A percentile compares a stretch with the other conserved stretches of the same genome.
Evolutionary conservation across 1,139 yeast genomes (phyloP).

Genomic region (Hyphopichia buzzinii): DNA sequence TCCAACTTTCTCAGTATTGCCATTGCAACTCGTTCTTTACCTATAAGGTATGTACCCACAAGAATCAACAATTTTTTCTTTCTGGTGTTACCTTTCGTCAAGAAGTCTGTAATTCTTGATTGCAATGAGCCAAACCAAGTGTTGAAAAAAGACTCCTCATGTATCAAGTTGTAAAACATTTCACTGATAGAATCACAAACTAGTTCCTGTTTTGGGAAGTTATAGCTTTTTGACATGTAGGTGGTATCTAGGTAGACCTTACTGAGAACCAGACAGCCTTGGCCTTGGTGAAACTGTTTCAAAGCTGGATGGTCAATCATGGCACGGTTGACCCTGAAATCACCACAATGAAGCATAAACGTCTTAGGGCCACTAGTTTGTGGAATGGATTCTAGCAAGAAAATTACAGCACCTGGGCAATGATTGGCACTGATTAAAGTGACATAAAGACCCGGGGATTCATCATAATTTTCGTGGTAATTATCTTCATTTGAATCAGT

Average conservation of each 20-base stretch:
- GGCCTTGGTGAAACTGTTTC: slow-evolving; percentile 27
- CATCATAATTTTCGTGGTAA: slow-evolving; percentile 11
- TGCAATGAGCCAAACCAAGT: slow-evolving; percentile 41
- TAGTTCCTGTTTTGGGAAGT: slow-evolving; percentile 72
- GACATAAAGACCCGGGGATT: slow-evolving; percentile 53
- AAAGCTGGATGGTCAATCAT: slow-evolving; percentile 38
- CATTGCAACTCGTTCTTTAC: slow-evolving; percentile 83
- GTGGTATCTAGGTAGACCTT: slow-evolving; percentile 84
- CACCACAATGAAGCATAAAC: slow-evolving; percentile 81
- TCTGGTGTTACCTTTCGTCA: slow-evolving; percentile 4
- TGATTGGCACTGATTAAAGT: slow-evolving; percentile 82
- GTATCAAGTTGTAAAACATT: slow-evolving; percentile 44
- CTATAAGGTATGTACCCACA: slow-evolving; percentile 90
- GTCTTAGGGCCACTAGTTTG: slow-evolving; percentile 19
- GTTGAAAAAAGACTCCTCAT: slow-evolving; percentile 27
- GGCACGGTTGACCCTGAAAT: slow-evolving; percentile 67
- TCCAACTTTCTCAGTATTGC: slow-evolving; percentile 57
- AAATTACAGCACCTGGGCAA: slow-evolving; percentile 91
- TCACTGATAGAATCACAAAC: slow-evolving; percentile 61
- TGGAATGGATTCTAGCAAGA: slow-evolving; percentile 59
- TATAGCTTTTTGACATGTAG: slow-evolving; percentile 69
- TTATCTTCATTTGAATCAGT: slow-evolving; percentile 12
- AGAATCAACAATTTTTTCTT: slow-evolving; percentile 54
- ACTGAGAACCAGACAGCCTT: slow-evolving; percentile 27
- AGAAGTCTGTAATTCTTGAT: slow-evolving; percentile 46